These are phyloP conservation scores for Podospora pseudocomata DNA, from an alignment of 495 filamentous ascomycete species.

Conservation along the genomic window DNA sequence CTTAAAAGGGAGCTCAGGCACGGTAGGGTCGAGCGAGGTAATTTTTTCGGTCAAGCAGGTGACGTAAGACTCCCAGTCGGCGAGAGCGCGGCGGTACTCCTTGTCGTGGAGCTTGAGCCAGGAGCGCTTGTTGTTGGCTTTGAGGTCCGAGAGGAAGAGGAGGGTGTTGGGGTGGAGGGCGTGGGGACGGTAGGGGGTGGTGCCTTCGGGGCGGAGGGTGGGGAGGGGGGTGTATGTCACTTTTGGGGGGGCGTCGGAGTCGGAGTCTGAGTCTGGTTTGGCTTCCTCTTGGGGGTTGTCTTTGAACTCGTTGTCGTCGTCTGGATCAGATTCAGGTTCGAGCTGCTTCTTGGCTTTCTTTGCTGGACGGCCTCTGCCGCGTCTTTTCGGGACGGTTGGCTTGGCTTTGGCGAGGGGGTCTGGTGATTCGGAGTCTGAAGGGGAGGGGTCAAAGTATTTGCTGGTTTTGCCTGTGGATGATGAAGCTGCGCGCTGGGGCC, in stretches of 20 bases:
- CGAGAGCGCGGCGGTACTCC: constrained; percentile 70
- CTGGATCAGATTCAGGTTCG: constrained; percentile 22
- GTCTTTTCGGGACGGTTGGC: neutral
- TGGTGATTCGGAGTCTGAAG: constrained; percentile 18
- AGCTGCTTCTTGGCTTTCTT: constrained; percentile 18
- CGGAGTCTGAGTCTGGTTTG: constrained; percentile 30
- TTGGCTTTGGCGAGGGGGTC: neutral
- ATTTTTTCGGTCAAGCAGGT: constrained; percentile 67
- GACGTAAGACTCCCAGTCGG: constrained; percentile 75
- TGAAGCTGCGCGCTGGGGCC: constrained; percentile 36
- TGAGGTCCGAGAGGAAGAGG: constrained; percentile 70
- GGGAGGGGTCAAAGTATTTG: constrained; percentile 34
- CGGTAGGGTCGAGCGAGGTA: constrained; percentile 65
- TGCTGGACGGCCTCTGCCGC: constrained; percentile 1
- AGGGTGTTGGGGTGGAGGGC: constrained; percentile 78
- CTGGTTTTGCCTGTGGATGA: constrained; percentile 33
- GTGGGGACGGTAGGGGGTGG: constrained; percentile 62
- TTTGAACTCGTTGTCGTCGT: constrained; percentile 19
- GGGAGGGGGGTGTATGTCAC: constrained; percentile 62
- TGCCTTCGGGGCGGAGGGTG: constrained; percentile 63
- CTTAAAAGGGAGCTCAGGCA: constrained; percentile 77
- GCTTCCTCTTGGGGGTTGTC: constrained; percentile 22
- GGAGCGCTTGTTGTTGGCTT: constrained; percentile 70
- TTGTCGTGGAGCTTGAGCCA: constrained; percentile 84
- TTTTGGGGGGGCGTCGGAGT: constrained; percentile 35